These are phyloP conservation scores for Kwoniella heveanensis DNA, from an alignment of 768 basidiomycete species.

Conservation along the genomic window DNA sequence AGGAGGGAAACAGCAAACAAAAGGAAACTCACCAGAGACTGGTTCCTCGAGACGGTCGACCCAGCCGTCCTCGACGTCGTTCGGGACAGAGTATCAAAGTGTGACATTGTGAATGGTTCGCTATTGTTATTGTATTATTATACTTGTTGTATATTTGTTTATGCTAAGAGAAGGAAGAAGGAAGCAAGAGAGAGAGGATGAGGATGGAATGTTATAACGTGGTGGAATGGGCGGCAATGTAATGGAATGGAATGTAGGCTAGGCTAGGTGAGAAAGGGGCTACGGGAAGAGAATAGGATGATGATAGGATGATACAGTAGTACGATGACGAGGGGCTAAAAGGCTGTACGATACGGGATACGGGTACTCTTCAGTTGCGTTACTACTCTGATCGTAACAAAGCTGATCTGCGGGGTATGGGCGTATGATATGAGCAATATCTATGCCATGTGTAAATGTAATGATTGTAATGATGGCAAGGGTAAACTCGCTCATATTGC, in stretches of 20 bases:
- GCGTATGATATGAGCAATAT: too few species aligned
- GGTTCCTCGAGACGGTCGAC: slow-evolving; percentile 74
- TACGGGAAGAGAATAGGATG: neutral
- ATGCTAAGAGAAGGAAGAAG: slow-evolving; percentile 4
- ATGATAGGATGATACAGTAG: neutral
- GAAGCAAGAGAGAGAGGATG: too few species aligned
- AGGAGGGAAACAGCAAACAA: too few species aligned
- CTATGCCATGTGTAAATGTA: too few species aligned
- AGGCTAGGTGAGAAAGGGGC: neutral
- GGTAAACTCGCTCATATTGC: neutral
- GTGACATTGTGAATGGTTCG: slow-evolving; percentile 47
- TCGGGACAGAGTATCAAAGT: slow-evolving; percentile 61
- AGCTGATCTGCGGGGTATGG: slow-evolving; percentile 1
- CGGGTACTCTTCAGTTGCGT: too few species aligned
- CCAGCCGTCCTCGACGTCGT: slow-evolving; percentile 64
- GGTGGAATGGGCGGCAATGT: neutral
- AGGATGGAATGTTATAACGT: slow-evolving; percentile 3
- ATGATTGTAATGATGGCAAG: neutral
- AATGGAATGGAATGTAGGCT: neutral
- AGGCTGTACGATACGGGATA: too few species aligned
- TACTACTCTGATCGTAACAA: too few species aligned
- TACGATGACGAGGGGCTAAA: slow-evolving; percentile 5
- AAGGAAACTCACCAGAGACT: slow-evolving; percentile 64
- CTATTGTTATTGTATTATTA: too few species aligned
- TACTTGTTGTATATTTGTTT: neutral